Conservation (phyloP, 2,329 filamentous ascomycete species). For the Colletotrichum sp. region DNA sequence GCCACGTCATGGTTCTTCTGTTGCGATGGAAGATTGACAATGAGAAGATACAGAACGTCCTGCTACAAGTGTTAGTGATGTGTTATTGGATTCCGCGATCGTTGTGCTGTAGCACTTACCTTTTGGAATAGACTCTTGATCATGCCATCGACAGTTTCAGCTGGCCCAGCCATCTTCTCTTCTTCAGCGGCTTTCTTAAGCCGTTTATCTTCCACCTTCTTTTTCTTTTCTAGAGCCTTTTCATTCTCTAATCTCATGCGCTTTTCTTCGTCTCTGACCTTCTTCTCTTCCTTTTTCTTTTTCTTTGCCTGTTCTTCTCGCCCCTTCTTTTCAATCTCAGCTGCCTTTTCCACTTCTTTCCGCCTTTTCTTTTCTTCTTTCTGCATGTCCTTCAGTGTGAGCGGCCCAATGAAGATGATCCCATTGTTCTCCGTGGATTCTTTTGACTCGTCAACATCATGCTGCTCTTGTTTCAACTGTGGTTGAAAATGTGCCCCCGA, state of each 20-base stretch:
- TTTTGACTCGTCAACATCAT: background rate
- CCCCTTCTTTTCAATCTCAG: background rate
- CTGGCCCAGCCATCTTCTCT: background rate
- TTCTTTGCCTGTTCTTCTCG: background rate
- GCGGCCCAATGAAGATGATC: background rate
- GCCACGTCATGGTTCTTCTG: background rate
- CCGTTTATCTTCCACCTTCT: background rate
- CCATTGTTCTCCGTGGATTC: background rate
- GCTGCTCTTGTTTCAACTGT: background rate
- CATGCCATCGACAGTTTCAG: background rate
- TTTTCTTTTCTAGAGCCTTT: background rate
- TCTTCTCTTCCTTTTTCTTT: background rate
- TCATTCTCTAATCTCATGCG: background rate
- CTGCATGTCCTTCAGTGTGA: background rate
- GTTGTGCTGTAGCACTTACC: background rate
- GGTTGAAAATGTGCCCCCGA: background rate
- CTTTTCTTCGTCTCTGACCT: background rate
- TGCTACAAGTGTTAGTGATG: background rate
- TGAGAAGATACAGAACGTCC: slow-evolving; percentile 13
- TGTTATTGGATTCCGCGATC: background rate
- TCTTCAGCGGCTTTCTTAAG: background rate
- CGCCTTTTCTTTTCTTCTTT: background rate
- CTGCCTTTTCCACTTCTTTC: background rate
- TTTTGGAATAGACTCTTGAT: slow-evolving; percentile 8
- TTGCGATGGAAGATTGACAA: background rate